These are phyloP conservation scores for Plasmopara halstedii DNA, from an alignment of 352 stramenopile species.

Conservation along the genomic window DNA sequence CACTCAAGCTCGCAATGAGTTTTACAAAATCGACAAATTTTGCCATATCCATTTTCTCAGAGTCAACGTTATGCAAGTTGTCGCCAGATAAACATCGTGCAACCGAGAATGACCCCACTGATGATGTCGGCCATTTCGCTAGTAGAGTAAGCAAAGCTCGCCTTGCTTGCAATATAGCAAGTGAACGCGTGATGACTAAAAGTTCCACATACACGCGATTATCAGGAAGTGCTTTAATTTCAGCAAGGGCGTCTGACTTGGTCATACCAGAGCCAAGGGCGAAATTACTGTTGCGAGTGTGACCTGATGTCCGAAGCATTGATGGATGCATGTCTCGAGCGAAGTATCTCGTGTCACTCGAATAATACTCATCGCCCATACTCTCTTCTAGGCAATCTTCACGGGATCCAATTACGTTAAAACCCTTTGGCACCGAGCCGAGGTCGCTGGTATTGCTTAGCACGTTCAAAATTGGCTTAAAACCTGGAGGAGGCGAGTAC, in stretches of 20 bases:
- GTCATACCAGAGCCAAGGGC: slow-evolving; percentile 30
- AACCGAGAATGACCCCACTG: slow-evolving; percentile 53
- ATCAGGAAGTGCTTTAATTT: slow-evolving; percentile 74
- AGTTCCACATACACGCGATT: slow-evolving; percentile 73
- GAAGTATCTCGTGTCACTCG: slow-evolving; percentile 72
- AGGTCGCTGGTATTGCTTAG: slow-evolving; percentile 37
- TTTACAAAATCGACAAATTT: slow-evolving; percentile 82
- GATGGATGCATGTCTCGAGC: slow-evolving; percentile 65
- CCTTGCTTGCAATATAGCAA: slow-evolving; percentile 77
- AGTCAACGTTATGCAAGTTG: background rate
- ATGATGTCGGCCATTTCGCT: slow-evolving; percentile 59
- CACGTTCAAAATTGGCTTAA: slow-evolving; percentile 71
- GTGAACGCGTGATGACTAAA: slow-evolving; percentile 60
- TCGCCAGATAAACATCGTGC: slow-evolving; percentile 30
- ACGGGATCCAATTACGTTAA: slow-evolving; percentile 64
- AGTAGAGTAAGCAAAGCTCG: slow-evolving; percentile 67
- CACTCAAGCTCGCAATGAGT: slow-evolving; percentile 64
- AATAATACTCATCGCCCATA: slow-evolving; percentile 80
- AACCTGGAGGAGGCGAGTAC: slow-evolving; percentile 61
- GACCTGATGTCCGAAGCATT: slow-evolving; percentile 46
- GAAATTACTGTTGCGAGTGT: slow-evolving; percentile 40
- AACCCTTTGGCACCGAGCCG: slow-evolving; percentile 50
- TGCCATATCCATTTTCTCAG: slow-evolving; percentile 28
- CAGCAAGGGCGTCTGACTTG: slow-evolving; percentile 59
- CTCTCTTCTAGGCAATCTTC: slow-evolving; percentile 82